These are phyloP conservation scores for Colletotrichum noveboracense DNA, from an alignment of 2,329 filamentous ascomycete species.

Conservation along the genomic window DNA sequence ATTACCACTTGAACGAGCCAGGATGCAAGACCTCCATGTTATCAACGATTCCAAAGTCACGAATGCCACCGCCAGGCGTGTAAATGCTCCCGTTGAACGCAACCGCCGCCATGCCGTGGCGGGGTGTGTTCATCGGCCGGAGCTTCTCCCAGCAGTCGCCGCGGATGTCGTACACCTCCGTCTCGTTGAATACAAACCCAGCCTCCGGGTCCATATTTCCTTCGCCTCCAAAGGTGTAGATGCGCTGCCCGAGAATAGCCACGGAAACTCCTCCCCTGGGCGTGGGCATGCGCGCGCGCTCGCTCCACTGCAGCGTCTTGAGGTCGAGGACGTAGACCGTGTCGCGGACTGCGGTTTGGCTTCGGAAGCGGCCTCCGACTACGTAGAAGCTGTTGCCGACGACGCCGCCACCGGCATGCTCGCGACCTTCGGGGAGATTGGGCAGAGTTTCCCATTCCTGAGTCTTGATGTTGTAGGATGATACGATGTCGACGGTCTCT, in stretches of 20 bases:
- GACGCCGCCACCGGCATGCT: neutral
- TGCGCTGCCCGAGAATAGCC: neutral
- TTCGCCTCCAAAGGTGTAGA: neutral
- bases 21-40: neutral
- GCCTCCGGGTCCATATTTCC: neutral
- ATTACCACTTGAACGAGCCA: neutral
- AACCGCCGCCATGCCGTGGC: neutral
- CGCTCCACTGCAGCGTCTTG: neutral
- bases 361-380: neutral
- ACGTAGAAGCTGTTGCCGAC: neutral
- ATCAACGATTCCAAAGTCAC: neutral
- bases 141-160: neutral
- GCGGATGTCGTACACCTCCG: neutral
- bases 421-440: neutral
- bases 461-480: neutral
- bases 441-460: neutral
- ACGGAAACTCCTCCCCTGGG: neutral
- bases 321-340: neutral
- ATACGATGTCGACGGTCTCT: neutral
- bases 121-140: neutral
- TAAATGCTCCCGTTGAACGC: neutral
- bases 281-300: neutral
- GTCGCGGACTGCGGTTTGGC: neutral
- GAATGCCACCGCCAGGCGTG: neutral
- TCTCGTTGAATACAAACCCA: neutral